phyloP scores from a whole-genome alignment of 1,284 basidiomycete genomes.

The Tremellales sp. region DNA sequence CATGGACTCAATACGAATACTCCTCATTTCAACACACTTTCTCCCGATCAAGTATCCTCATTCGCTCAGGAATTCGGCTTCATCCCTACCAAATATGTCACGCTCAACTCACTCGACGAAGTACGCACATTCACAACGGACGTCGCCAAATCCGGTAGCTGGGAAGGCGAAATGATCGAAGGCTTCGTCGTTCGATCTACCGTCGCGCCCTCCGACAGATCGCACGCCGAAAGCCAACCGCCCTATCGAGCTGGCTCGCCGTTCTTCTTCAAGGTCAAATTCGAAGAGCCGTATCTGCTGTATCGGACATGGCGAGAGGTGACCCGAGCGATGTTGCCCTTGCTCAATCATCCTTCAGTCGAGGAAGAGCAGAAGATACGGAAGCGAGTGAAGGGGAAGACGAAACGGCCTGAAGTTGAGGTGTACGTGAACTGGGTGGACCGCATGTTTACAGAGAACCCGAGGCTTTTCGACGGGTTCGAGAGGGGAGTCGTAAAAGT shows the following conservation, averaged over 20 bases:
- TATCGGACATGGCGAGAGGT: conserved; percentile 97
- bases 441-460: conserved; percentile 62
- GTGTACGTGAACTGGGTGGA: conserved; percentile 51
- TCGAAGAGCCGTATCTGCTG: conserved; percentile 98
- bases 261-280: conserved; percentile 99
- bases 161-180: conserved; percentile 84
- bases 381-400: conserved; percentile 34
- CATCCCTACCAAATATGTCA: conserved; percentile 67
- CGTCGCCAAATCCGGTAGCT: conserved; percentile 64
- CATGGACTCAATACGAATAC: conserved; percentile 83
- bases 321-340: conserved; percentile 68
- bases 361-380: conserved; percentile 26
- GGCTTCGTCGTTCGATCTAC: conserved; percentile 91
- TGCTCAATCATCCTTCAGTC: conserved; percentile 17
- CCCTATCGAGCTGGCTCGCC: conserved; percentile 75
- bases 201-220: conserved; percentile 47
- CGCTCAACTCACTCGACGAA: conserved; percentile 60
- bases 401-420: conserved; percentile 47
- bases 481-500: conserved; percentile 71
- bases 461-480: conserved; percentile 62
- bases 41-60: conserved; percentile 63
- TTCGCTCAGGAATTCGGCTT: conserved; percentile 92
- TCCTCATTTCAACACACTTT: conserved; percentile 68
- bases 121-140: conserved; percentile 71
- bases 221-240: conserved; percentile 38